Percentiles rank a stretch among this genome's conserved stretches.
These are phyloP conservation scores for Ophiostoma sp. DNA, from an alignment of 2,329 filamentous ascomycete genomes.

Conservation along the genomic window DNA sequence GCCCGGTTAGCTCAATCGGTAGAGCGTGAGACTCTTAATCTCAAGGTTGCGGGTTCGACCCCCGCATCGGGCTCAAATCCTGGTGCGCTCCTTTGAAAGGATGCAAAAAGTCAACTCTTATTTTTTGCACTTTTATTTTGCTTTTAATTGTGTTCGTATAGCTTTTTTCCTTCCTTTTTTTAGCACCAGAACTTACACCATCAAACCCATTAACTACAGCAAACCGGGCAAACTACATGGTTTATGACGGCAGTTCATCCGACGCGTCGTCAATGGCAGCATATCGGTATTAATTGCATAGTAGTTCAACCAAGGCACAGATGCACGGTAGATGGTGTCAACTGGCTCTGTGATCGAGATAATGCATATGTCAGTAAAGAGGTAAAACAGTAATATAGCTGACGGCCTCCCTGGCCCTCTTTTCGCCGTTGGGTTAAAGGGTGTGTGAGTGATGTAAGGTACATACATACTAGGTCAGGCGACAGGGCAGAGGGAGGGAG, in stretches of 20 bases:
- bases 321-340: not conserved
- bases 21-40: constrained; percentile 67
- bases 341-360: not conserved
- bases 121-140: not conserved
- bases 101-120: not conserved
- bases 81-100: constrained; percentile 31
- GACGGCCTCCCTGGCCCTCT: constrained; percentile 7
- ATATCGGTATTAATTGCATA: not conserved
- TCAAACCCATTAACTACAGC: no score
- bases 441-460: not conserved
- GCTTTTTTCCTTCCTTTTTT: not conserved
- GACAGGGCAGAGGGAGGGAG: not conserved
- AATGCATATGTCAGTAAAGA: not conserved
- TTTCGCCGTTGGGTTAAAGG: not conserved
- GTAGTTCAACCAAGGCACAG: not conserved
- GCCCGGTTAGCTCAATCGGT: constrained; percentile 64
- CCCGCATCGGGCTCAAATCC: constrained; percentile 46
- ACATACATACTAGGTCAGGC: not conserved
- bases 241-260: not conserved
- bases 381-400: constrained; percentile 3
- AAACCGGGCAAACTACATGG: not conserved
- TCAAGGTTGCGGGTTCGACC: constrained; percentile 39
- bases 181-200: not conserved
- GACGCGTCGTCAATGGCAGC: not conserved
- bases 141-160: not conserved